Evolutionary conservation across 2,329 filamentous ascomycete species (phyloP).

Genomic region (Fusarium phyllophilum): DNA sequence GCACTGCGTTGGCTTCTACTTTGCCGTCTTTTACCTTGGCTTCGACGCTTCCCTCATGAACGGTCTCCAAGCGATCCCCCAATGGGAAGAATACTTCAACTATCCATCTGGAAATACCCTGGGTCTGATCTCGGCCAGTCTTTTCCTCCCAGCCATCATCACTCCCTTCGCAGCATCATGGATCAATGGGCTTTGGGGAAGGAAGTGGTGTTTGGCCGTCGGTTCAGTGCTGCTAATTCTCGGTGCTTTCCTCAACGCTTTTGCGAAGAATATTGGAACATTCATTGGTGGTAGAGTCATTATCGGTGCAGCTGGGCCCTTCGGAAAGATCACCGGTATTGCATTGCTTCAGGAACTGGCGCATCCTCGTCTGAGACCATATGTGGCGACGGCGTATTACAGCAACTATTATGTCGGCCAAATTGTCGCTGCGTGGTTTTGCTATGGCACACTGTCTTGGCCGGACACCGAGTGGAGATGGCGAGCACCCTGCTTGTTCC

Average conservation of each 20-base stretch:
- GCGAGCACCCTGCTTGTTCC: constrained; percentile 28
- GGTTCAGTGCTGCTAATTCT: constrained; percentile 14
- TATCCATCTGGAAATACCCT: constrained; percentile 19
- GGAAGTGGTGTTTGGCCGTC: constrained; percentile 26
- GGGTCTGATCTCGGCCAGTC: constrained; percentile 23
- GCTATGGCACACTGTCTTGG: constrained; percentile 21
- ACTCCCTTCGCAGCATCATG: constrained; percentile 25
- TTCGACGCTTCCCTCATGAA: constrained; percentile 19
- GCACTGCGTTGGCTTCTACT: constrained; percentile 31
- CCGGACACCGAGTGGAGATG: constrained; percentile 22
- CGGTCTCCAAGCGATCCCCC: constrained; percentile 16
- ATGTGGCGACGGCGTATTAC: constrained; percentile 26
- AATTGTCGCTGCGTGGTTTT: constrained; percentile 26
- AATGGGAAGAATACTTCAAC: constrained; percentile 32
- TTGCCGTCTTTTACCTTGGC: constrained; percentile 29
- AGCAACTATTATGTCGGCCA: constrained; percentile 30
- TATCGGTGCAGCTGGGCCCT: constrained; percentile 16
- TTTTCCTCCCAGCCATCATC: constrained; percentile 30
- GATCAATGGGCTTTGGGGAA: constrained; percentile 21
- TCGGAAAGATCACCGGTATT: constrained; percentile 25
- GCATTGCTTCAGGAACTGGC: constrained; percentile 29
- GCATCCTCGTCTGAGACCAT: constrained; percentile 25
- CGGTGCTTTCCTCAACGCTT: constrained; percentile 20
- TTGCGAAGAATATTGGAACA: constrained; percentile 17
- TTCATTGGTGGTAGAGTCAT: constrained; percentile 25